phyloP scores from a whole-genome alignment of 1,139 yeast genomes.

The Yamadazyma sp. region DNA sequence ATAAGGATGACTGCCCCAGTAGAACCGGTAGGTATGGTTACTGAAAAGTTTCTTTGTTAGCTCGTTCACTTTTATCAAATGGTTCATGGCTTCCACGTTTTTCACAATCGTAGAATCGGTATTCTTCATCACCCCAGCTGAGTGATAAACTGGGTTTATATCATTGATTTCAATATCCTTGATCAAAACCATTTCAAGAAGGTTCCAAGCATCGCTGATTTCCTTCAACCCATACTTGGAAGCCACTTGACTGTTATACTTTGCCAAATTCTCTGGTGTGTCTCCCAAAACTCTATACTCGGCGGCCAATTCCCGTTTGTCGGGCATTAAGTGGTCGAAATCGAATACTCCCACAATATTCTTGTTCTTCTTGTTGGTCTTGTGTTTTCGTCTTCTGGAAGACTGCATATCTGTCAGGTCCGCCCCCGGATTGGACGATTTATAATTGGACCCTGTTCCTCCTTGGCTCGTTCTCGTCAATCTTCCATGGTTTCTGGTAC shows the following conservation, averaged over 20 bases:
- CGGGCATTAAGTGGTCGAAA: slow-evolving; percentile 70
- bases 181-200: slow-evolving; percentile 50
- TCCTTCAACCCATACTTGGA: slow-evolving; percentile 59
- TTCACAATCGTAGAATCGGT: slow-evolving; percentile 13
- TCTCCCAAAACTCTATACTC: slow-evolving; percentile 74
- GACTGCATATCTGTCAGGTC: slow-evolving; percentile 15
- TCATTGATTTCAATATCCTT: slow-evolving; percentile 26
- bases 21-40: slow-evolving; percentile 33
- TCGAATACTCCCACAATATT: slow-evolving; percentile 67
- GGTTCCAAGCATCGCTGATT: slow-evolving; percentile 75
- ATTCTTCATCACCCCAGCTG: slow-evolving; percentile 8
- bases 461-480: slow-evolving; percentile 8
- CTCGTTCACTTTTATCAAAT: slow-evolving; percentile 17
- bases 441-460: slow-evolving; percentile 19
- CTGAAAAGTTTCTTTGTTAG: slow-evolving; percentile 18
- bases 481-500: slow-evolving; percentile 3
- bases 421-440: slow-evolving; percentile 16
- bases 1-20: slow-evolving; percentile 83
- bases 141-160: slow-evolving; percentile 16
- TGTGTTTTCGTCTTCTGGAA: slow-evolving; percentile 16
- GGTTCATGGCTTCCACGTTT: slow-evolving; percentile 19
- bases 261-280: slow-evolving; percentile 62
- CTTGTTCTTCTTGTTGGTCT: slow-evolving; percentile 26
- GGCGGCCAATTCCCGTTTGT: slow-evolving; percentile 71
- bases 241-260: slow-evolving; percentile 74